These are phyloP conservation scores for Inga oerstediana DNA, from an alignment of 306 rosid genomes.

Conservation along the genomic window DNA sequence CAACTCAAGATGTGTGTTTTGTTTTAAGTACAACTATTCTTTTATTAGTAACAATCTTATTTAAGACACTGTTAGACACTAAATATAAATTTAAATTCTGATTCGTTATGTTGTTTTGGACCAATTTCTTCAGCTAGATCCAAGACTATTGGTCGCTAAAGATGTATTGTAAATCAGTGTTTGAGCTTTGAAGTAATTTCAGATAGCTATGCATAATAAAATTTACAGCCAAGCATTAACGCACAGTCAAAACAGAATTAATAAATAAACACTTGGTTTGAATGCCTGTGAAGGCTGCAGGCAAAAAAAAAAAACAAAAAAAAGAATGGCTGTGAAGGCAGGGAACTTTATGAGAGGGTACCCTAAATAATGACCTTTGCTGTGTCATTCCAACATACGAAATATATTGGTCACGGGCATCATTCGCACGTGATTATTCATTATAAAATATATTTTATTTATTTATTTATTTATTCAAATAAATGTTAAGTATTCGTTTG, in stretches of 20 bases:
- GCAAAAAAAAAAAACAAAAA: too few species aligned
- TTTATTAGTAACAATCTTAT: too few species aligned
- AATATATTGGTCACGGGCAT: background rate
- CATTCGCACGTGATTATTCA: background rate
- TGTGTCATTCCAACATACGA: background rate
- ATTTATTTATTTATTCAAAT: background rate
- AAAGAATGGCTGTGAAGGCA: background rate
- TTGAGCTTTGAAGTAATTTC: too few species aligned
- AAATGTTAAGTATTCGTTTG: background rate
- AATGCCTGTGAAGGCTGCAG: background rate
- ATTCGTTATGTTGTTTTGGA: rapidly evolving
- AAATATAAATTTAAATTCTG: too few species aligned
- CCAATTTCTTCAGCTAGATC: too few species aligned
- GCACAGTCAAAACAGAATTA: background rate
- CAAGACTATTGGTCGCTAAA: too few species aligned
- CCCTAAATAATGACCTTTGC: background rate
- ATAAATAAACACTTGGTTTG: background rate
- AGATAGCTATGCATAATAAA: too few species aligned
- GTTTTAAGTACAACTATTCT: too few species aligned
- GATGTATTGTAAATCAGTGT: too few species aligned
- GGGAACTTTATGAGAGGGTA: background rate
- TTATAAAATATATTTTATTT: background rate
- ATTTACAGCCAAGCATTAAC: too few species aligned
- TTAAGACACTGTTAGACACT: too few species aligned
- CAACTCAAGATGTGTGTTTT: too few species aligned